Base-by-base conservation (phyloP, 1,139 yeast species). In the Suhomyces bokatorum region DNA sequence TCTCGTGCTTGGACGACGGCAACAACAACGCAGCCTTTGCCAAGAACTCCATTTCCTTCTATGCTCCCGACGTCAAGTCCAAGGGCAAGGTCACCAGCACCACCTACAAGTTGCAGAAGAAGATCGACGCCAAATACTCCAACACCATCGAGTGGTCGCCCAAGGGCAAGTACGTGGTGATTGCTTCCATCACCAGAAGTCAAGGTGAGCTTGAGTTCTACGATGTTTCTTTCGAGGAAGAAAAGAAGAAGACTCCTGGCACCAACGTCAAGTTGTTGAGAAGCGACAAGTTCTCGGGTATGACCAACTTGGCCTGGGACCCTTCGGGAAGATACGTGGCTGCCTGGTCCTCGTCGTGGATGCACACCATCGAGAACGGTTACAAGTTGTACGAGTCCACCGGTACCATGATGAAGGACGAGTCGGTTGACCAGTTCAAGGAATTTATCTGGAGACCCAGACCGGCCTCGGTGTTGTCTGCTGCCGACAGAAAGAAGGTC, bases 381-480 rank as follows among this genome's bases (percentile, higher is more conserved):
- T 95, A 85, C 80, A 87, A 81, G 67, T 70, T 93, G 56, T 90
- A 78, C 70, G 95, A 89, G 65, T 79, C 88, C 66, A 83, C 88
- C 43, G 99, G 99, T 59, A 77, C 76, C 55, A 56, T 83, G 54
- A 67, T 89, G 52, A 81, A 83, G 57, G 95, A 87, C 58, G 96
- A 89, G 59, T 70, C 79, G 31, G 67, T 87, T 49, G 95, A 88
- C 59, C 87, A 84, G 51, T 89, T 95, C 78, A 88, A 85, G 70
- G 91, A 87, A 52, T 87, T 93, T 59, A 75, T 83, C 51, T 95
- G 99, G 99, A 87, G 99, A 77, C 98, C 99, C 57, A 85, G 99
- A 70, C 99, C 99, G 42, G 82, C 80, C 16, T 77, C 91, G 5
- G 70, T 84, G 52, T 80, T 95, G 62, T 73, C 84, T 49, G 82